Conservation (phyloP, 768 basidiomycete species). For the Lentinula sp. region DNA sequence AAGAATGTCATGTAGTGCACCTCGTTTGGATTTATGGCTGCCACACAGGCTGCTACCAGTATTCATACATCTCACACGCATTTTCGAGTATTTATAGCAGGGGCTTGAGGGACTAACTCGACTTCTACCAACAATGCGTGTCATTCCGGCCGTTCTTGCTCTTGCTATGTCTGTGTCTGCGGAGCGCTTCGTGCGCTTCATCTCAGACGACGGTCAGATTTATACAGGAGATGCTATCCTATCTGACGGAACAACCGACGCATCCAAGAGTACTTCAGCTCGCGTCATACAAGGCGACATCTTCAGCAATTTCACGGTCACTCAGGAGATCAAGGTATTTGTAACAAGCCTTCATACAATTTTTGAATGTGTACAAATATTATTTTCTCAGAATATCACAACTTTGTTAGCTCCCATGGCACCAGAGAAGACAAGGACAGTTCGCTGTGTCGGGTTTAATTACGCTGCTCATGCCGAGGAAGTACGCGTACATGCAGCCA, state of each 20-base stretch:
- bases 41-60: background rate
- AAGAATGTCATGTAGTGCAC: background rate
- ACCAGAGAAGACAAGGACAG: conserved; percentile 25
- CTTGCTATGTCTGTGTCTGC: conserved; percentile 10
- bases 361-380: background rate
- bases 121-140: background rate
- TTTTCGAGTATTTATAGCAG: background rate
- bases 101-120: too few species aligned
- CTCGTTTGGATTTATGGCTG: background rate
- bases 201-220: conserved; percentile 20
- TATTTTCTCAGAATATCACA: conserved; percentile 21
- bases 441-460: conserved; percentile 31
- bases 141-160: background rate
- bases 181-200: conserved; percentile 21
- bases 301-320: conserved; percentile 20
- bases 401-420: conserved; percentile 28
- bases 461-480: conserved; percentile 21
- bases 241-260: conserved; percentile 14
- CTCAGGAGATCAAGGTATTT: conserved; percentile 24
- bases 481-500: conserved; percentile 16
- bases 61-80: background rate
- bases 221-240: conserved; percentile 23
- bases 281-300: conserved; percentile 21
- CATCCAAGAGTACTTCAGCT: conserved; percentile 18
- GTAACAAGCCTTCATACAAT: background rate